Conservation (phyloP, 768 basidiomycete genomes). For the Daedaleopsis nitida region DNA sequence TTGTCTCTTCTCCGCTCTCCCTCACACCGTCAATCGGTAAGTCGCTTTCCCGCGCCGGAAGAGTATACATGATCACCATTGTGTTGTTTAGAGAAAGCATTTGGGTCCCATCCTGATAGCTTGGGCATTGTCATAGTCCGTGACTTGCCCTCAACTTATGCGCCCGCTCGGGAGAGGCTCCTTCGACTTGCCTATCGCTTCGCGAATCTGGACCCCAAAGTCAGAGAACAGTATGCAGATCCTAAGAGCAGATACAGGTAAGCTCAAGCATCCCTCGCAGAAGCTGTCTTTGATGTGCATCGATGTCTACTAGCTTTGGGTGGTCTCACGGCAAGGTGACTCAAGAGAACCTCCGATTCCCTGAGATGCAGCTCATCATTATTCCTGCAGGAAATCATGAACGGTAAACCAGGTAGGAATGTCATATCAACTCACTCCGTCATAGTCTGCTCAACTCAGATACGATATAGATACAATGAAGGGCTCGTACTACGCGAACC, state of each 20-base stretch:
- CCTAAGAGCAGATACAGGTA: slow-evolving; percentile 75
- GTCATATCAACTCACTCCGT: neutral
- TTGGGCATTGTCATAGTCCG: slow-evolving; percentile 82
- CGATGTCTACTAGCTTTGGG: slow-evolving; percentile 64
- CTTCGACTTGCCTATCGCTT: slow-evolving; percentile 78
- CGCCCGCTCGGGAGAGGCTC: slow-evolving; percentile 63
- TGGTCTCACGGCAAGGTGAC: slow-evolving; percentile 94
- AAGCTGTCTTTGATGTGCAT: neutral
- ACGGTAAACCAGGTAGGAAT: slow-evolving; percentile 74
- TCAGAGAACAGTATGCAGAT: slow-evolving; percentile 77
- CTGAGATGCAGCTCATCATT: neutral
- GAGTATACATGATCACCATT: neutral
- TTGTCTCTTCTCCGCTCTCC: slow-evolving; percentile 54
- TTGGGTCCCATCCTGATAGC: slow-evolving; percentile 75
- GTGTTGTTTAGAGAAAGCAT: slow-evolving; percentile 61
- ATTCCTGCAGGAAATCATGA: slow-evolving; percentile 82
- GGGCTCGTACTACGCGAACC: slow-evolving; percentile 94
- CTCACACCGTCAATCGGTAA: slow-evolving; percentile 65
- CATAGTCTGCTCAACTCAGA: neutral
- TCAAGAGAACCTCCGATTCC: neutral
- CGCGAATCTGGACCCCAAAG: slow-evolving; percentile 63
- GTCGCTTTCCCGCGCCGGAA: slow-evolving; percentile 7
- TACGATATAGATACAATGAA: slow-evolving; percentile 68
- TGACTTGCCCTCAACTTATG: slow-evolving; percentile 75
- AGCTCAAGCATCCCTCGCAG: slow-evolving; percentile 12